Evolutionary conservation across 345 rosid species (phyloP).

Genomic region (Kandelia obovata): DNA sequence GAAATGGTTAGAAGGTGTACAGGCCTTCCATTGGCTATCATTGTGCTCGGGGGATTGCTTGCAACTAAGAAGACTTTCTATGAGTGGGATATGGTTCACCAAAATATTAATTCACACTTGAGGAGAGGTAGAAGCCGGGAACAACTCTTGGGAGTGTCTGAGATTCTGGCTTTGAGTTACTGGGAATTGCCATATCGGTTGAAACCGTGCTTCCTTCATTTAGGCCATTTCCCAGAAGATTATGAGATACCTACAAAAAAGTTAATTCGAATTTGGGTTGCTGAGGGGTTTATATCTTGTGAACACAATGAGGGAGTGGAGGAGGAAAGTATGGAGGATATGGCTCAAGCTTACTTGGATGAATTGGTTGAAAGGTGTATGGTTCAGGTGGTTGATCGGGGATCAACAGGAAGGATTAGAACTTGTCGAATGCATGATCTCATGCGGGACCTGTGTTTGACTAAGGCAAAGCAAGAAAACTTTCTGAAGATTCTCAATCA

Average conservation of each 20-base stretch:
- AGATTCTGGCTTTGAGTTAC: constrained; percentile 29
- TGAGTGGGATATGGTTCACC: constrained; percentile 3
- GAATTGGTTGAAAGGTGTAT: constrained; percentile 34
- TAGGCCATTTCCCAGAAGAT: constrained; percentile 31
- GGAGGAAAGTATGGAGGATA: constrained; percentile 23
- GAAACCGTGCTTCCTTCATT: constrained; percentile 35
- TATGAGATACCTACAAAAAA: constrained; percentile 30
- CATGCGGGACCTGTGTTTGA: constrained; percentile 35
- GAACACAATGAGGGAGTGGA: not conserved
- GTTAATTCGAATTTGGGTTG: constrained; percentile 42
- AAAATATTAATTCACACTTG: constrained; percentile 11
- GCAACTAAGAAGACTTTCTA: constrained; percentile 20
- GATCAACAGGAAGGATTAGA: constrained; percentile 29
- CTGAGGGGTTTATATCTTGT: constrained; percentile 38
- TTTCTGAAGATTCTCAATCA: constrained; percentile 18
- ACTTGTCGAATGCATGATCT: constrained; percentile 38
- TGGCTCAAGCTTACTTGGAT: constrained; percentile 19
- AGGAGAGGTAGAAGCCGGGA: not conserved
- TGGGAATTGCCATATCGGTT: constrained; percentile 26
- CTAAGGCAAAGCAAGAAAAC: constrained; percentile 25
- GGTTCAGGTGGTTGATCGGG: constrained; percentile 27
- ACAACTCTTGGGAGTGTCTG: constrained; percentile 3
- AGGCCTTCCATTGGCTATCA: constrained; percentile 36
- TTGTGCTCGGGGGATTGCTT: constrained; percentile 38
- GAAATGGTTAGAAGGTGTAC: constrained; percentile 33